Conservation (phyloP, 345 rosid species). For the Hypericum androsaemum region DNA sequence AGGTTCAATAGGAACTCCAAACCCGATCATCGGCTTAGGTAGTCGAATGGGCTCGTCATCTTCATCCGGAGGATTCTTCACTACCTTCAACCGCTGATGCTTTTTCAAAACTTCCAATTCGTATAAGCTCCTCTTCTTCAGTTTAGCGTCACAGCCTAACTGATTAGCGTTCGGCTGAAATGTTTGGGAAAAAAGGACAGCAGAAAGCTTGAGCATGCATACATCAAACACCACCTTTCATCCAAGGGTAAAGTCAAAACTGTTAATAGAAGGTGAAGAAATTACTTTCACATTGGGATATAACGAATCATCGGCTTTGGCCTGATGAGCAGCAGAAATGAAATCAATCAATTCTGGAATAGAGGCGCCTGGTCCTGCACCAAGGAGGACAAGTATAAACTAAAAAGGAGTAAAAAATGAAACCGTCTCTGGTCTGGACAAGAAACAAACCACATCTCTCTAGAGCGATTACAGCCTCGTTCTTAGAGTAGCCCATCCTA, state of each 20-base stretch:
- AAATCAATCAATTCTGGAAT: constrained; percentile 63
- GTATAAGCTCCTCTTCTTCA: constrained; percentile 43
- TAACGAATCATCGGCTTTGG: constrained; percentile 48
- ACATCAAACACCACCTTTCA: neutral
- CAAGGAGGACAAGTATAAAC: constrained; percentile 9
- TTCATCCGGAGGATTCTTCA: constrained; percentile 16
- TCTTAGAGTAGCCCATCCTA: constrained; percentile 60
- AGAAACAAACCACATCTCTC: constrained; percentile 72
- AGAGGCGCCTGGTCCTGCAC: constrained; percentile 52
- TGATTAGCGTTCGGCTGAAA: constrained; percentile 31
- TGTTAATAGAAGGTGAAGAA: neutral
- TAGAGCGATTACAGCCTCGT: constrained; percentile 61
- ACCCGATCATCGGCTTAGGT: constrained; percentile 87
- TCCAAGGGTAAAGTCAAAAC: neutral
- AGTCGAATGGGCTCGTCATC: constrained; percentile 49
- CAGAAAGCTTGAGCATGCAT: neutral
- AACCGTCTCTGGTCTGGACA: no score
- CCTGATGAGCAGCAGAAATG: constrained; percentile 68
- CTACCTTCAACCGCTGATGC: constrained; percentile 21
- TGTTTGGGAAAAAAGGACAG: neutral
- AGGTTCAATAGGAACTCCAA: constrained; percentile 59
- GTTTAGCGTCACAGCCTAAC: constrained; percentile 13
- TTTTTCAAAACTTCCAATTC: constrained; percentile 21
- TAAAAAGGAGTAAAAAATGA: constrained; percentile 1
- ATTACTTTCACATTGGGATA: constrained; percentile 46